Conservation (phyloP, 768 basidiomycete genomes). For the Kwoniella dejecticola region DNA sequence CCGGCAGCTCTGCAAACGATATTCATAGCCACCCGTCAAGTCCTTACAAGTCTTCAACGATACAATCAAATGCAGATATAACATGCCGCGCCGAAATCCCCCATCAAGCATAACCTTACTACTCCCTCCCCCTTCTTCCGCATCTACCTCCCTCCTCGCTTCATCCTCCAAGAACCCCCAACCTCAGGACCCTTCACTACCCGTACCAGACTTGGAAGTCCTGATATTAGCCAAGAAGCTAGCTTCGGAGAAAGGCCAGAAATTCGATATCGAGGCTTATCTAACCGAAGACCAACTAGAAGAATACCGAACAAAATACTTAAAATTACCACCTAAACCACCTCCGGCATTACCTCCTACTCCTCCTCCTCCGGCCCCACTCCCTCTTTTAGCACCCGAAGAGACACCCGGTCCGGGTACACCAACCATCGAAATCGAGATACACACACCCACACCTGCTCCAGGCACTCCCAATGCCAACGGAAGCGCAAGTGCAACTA, state of each 20-base stretch:
- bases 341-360: background rate
- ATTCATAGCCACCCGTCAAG: no score
- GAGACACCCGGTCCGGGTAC: background rate
- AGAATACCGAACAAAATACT: slow-evolving; percentile 26
- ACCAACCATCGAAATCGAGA: background rate
- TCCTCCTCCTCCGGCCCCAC: background rate
- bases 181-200: no score
- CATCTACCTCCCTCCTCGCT: no score
- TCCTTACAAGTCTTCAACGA: no score
- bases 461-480: background rate
- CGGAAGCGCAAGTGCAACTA: background rate
- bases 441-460: slow-evolving; percentile 1
- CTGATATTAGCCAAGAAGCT: slow-evolving; percentile 32
- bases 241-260: slow-evolving; percentile 28
- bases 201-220: slow-evolving; percentile 25
- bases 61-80: no score
- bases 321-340: slow-evolving; percentile 17
- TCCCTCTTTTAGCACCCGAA: background rate
- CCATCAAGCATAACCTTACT: slow-evolving; percentile 13
- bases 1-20: no score
- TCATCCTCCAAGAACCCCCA: no score
- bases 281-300: slow-evolving; percentile 29
- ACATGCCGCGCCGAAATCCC: slow-evolving; percentile 12
- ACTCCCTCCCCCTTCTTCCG: slow-evolving; percentile 8
- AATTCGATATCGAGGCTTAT: slow-evolving; percentile 40